These are phyloP conservation scores for Pichia phayaonensis DNA, from an alignment of 805 yeast species.

Conservation along the genomic window DNA sequence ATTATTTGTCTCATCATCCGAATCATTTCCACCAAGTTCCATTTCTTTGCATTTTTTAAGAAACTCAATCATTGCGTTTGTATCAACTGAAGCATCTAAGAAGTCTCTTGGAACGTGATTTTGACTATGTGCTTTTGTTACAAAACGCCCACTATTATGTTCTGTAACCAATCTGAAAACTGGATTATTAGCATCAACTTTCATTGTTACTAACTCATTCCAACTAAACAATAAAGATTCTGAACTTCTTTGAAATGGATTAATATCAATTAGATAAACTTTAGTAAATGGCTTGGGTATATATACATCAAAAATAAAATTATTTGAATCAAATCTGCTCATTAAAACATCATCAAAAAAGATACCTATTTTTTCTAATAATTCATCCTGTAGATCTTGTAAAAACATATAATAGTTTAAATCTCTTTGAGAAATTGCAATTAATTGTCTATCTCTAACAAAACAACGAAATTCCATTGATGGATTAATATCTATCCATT, in stretches of 20 bases:
- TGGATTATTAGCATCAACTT: slow-evolving; percentile 29
- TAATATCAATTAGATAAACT: slow-evolving; percentile 73
- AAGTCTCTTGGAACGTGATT: slow-evolving; percentile 89
- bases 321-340: slow-evolving; percentile 43
- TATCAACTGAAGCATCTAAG: slow-evolving; percentile 71
- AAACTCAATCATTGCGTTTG: slow-evolving; percentile 62
- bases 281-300: slow-evolving; percentile 65
- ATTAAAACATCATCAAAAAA: slow-evolving; percentile 46
- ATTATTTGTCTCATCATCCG: neutral
- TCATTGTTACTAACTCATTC: slow-evolving; percentile 55
- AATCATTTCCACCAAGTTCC: slow-evolving; percentile 4
- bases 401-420: slow-evolving; percentile 74
- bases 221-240: slow-evolving; percentile 77
- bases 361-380: slow-evolving; percentile 40
- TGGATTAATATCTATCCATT: slow-evolving; percentile 82
- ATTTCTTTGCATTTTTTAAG: slow-evolving; percentile 41
- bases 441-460: slow-evolving; percentile 51
- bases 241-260: slow-evolving; percentile 74
- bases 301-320: slow-evolving; percentile 73
- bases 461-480: slow-evolving; percentile 89
- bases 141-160: slow-evolving; percentile 68
- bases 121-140: slow-evolving; percentile 76
- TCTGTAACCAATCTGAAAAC: slow-evolving; percentile 58
- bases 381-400: slow-evolving; percentile 38
- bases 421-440: slow-evolving; percentile 83